Base-by-base conservation (phyloP, 495 filamentous ascomycete genomes). In the Chaetomium fimeti region DNA sequence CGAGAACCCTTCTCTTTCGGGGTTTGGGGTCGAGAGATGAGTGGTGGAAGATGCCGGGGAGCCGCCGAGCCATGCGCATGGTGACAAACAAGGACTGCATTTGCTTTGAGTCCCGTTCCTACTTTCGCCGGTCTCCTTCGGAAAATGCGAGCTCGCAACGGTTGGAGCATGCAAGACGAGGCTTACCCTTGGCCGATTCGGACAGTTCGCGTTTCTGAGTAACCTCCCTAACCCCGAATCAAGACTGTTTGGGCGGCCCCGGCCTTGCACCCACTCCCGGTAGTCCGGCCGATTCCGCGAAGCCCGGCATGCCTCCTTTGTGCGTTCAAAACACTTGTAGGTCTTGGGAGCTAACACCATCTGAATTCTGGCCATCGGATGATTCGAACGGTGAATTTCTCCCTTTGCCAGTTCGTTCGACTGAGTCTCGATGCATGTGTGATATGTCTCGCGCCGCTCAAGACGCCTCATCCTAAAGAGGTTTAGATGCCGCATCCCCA, bases 281-380 rank as follows among this genome's bases (percentile, higher is more conserved):
- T 25, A 15, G 38, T 7, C 61, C 61, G 53, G 18, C 56, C 55
- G 55, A 59, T 60, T 60, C 62, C 55, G 62, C 47, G 18, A 64
- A 57, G 59, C 29, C 62, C 62, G 62, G 62, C 52, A 22, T 25
- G 48, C n/a, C 16, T 29, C 28, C 20, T 18, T 57, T 57, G 32
- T 25, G 54, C 20, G 9, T 20, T 22, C 15, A 47, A 13, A 43
- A 43, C 2, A 9, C 32, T 11, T 36, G 32, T 5, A 36, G 32
- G 32, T 36, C 32, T 36, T 36, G 1, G 32, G 12, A 36, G 12
- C 32, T 9, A 36, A 36, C 32, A 36, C 32, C 5, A 9, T 36
- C 7, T 9, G 12, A 6, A 36, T 11, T 11, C 12, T 36, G 32
- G 8, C 32, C 32, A 36, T 36, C 8, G 1, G 32, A 36, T 36